phyloP scores from a whole-genome alignment of 805 yeast genomes.

The Suhomyces sp. region DNA sequence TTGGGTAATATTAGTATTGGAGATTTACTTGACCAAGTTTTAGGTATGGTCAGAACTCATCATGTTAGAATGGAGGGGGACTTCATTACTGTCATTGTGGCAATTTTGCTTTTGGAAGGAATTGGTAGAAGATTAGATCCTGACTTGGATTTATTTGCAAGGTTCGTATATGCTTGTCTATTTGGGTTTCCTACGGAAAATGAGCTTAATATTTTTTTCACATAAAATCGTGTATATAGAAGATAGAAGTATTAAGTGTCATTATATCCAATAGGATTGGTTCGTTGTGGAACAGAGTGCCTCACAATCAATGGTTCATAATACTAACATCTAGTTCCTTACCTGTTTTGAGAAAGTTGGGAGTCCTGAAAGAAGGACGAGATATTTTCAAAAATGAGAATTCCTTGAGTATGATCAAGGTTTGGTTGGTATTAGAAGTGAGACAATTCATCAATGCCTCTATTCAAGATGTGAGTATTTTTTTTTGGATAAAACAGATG shows the following conservation, averaged over 20 bases:
- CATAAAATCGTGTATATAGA: conserved; percentile 1
- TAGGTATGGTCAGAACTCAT: conserved; percentile 87
- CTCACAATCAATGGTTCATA: too few species aligned
- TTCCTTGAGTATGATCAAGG: conserved; percentile 77
- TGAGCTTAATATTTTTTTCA: conserved; percentile 14
- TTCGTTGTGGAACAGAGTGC: too few species aligned
- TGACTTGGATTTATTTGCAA: conserved; percentile 88
- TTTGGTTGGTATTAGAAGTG: conserved; percentile 88
- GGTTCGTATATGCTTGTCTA: conserved; percentile 67
- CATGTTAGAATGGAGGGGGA: conserved; percentile 98
- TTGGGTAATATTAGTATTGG: conserved; percentile 91
- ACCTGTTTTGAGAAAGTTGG: conserved; percentile 81
- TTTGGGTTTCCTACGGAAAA: conserved; percentile 43
- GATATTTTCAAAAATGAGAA: conserved; percentile 55
- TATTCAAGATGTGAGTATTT: conserved; percentile 65
- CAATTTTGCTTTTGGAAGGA: conserved; percentile 88
- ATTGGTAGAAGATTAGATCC: conserved; percentile 95
- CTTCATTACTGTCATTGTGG: conserved; percentile 92
- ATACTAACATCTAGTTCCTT: conserved; percentile 54
- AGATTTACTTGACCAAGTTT: conserved; percentile 80
- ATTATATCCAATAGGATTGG: too few species aligned
- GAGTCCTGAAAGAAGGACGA: conserved; percentile 64
- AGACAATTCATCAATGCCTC: conserved; percentile 84
- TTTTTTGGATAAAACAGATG: not conserved
- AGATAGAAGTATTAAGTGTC: not conserved